These are phyloP conservation scores for Camellia lanceoleosa DNA, from an alignment of 148 eudicot species.

Conservation along the genomic window DNA sequence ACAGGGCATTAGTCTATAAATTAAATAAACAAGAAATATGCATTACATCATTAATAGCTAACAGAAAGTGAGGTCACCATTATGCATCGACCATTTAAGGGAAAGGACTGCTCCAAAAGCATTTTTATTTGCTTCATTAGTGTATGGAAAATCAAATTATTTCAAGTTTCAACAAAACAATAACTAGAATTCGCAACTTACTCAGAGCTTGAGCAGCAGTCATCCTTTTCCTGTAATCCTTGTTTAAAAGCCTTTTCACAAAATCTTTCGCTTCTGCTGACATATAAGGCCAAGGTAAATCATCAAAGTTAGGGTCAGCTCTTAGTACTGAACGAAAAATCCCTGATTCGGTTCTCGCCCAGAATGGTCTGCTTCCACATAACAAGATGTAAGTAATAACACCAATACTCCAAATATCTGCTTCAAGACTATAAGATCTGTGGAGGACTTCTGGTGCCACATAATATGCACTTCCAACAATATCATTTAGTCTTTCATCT, in stretches of 20 bases:
- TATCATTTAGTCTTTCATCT: slow-evolving; percentile 69
- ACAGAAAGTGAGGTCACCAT: slow-evolving; percentile 9
- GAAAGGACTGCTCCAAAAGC: not conserved
- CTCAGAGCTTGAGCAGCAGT: slow-evolving; percentile 66
- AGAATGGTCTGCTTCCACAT: slow-evolving; percentile 72
- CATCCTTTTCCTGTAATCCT: slow-evolving; percentile 69
- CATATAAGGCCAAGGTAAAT: slow-evolving; percentile 61
- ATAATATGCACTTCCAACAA: slow-evolving; percentile 73
- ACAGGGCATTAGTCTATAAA: slow-evolving; percentile 6
- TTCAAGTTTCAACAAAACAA: not conserved
- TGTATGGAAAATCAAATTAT: not conserved
- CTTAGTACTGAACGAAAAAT: slow-evolving; percentile 63
- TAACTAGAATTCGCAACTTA: slow-evolving; percentile 23
- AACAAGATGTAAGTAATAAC: slow-evolving; percentile 61
- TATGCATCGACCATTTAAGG: not conserved
- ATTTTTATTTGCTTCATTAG: not conserved
- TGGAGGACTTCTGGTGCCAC: slow-evolving; percentile 75
- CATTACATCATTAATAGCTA: not conserved
- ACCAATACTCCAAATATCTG: slow-evolving; percentile 71
- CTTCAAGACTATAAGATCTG: slow-evolving; percentile 61
- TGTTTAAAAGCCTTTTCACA: slow-evolving; percentile 63
- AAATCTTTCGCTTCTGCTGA: slow-evolving; percentile 61
- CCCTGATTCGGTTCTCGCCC: slow-evolving; percentile 75
- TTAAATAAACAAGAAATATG: not conserved
- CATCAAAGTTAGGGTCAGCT: slow-evolving; percentile 65